Evolutionary conservation across 177 flowering plant species (phyloP).

Genomic region (Vitis hybrid): DNA sequence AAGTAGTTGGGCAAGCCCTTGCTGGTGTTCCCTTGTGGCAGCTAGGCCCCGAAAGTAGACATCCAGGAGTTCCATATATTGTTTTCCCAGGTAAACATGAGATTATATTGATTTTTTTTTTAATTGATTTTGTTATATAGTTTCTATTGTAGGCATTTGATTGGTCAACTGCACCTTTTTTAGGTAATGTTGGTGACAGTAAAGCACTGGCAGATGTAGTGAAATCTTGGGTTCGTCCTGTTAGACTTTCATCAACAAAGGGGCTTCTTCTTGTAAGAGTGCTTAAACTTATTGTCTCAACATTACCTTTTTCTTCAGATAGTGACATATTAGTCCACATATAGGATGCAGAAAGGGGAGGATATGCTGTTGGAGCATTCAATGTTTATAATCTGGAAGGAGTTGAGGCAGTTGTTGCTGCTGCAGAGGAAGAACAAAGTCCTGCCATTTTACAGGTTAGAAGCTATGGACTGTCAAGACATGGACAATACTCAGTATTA

Average conservation of each 20-base stretch:
- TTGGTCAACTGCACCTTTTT: constrained; percentile 1
- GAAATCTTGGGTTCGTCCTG: constrained; percentile 72
- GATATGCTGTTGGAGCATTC: constrained; percentile 98
- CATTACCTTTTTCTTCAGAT: constrained; percentile 1
- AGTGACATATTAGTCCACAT: constrained; percentile 21
- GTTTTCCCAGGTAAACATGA: constrained; percentile 83
- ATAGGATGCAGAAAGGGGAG: constrained; percentile 82
- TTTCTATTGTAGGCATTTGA: constrained; percentile 3
- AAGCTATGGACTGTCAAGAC: neutral
- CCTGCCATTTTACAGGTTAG: constrained; percentile 98
- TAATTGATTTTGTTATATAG: neutral
- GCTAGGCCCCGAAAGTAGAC: constrained; percentile 92
- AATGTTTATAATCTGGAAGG: constrained; percentile 98
- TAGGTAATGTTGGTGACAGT: constrained; percentile 93
- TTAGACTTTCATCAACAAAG: constrained; percentile 65
- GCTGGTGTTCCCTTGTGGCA: constrained; percentile 99
- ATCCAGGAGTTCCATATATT: constrained; percentile 94
- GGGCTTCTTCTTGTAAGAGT: constrained; percentile 78
- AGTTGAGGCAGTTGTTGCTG: constrained; percentile 91
- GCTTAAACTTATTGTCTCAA: neutral
- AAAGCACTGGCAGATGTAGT: constrained; percentile 88
- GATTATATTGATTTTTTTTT: neutral
- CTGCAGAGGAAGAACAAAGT: constrained; percentile 92
- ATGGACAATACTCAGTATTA: neutral
- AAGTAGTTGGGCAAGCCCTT: constrained; percentile 89